These are phyloP conservation scores for Fusarium floridanum DNA, from an alignment of 2,329 filamentous ascomycete species.

Conservation along the genomic window DNA sequence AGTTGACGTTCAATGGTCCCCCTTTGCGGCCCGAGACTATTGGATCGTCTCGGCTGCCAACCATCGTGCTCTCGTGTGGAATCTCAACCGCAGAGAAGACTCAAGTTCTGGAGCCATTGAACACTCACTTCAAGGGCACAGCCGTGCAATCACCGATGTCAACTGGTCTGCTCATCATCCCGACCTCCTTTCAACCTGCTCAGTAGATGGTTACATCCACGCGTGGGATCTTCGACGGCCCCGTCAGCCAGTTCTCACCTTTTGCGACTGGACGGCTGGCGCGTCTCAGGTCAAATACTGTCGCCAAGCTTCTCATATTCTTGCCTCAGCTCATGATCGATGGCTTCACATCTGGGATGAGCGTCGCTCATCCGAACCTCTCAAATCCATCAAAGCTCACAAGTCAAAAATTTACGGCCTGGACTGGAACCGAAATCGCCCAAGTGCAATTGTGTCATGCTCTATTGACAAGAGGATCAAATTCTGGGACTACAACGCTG, in stretches of 20 bases:
- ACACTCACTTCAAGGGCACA: conserved; percentile 85
- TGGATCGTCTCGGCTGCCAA: conserved; percentile 97
- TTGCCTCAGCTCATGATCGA: conserved; percentile 91
- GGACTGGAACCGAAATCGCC: conserved; percentile 88
- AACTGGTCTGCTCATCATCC: conserved; percentile 96
- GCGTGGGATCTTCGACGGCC: conserved; percentile 89
- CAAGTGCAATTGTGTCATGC: conserved; percentile 83
- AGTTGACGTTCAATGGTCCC: conserved; percentile 96
- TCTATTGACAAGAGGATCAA: conserved; percentile 94
- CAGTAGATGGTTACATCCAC: conserved; percentile 92
- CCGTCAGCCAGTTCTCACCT: conserved; percentile 79
- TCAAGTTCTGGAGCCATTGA: conserved; percentile 80
- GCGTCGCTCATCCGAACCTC: conserved; percentile 79
- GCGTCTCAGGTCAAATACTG: conserved; percentile 97
- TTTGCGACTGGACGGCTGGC: conserved; percentile 93
- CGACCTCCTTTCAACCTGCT: conserved; percentile 89
- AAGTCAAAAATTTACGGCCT: conserved; percentile 94
- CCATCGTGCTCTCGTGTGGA: conserved; percentile 95
- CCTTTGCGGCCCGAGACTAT: conserved; percentile 88
- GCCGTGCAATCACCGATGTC: conserved; percentile 92
- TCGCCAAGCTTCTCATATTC: conserved; percentile 84
- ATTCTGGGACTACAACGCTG: conserved; percentile 83
- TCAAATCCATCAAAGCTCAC: conserved; percentile 89
- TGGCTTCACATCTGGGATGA: conserved; percentile 93
- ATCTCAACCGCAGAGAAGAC: conserved; percentile 83